These are phyloP conservation scores for Turnera subulata DNA, from an alignment of 345 rosid species.

Conservation along the genomic window DNA sequence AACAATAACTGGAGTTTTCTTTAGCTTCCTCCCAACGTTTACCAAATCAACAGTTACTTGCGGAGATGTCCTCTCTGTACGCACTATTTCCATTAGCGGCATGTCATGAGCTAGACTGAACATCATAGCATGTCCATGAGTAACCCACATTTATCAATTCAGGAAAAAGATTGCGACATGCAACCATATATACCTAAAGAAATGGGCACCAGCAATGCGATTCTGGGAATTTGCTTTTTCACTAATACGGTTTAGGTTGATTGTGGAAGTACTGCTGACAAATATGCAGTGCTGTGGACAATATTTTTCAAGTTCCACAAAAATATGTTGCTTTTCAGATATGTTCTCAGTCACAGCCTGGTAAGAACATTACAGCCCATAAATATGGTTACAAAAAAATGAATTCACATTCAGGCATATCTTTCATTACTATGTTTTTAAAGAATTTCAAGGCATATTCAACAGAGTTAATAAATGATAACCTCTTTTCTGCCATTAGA, in stretches of 20 bases:
- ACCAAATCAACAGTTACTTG: slow-evolving; percentile 26
- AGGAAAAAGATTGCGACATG: neutral
- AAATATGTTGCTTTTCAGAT: neutral
- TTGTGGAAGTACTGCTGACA: slow-evolving; percentile 7
- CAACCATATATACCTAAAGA: slow-evolving; percentile 20
- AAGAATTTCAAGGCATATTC: too few relatives aligned
- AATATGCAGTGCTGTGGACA: slow-evolving; percentile 12
- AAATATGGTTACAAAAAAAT: neutral
- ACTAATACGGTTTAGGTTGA: slow-evolving; percentile 1
- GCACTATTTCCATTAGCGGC: slow-evolving; percentile 33
- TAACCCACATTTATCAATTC: neutral
- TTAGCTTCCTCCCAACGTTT: slow-evolving; percentile 27
- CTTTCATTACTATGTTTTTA: too few relatives aligned
- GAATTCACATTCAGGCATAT: neutral
- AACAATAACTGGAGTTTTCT: slow-evolving; percentile 28
- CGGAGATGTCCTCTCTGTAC: slow-evolving; percentile 20
- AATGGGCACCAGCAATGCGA: slow-evolving; percentile 27
- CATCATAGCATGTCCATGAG: slow-evolving; percentile 1
- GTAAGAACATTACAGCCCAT: neutral
- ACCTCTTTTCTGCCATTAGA: too few relatives aligned
- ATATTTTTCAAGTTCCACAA: slow-evolving; percentile 7
- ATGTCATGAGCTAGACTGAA: slow-evolving; percentile 25
- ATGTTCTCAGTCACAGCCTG: neutral
- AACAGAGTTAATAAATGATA: too few relatives aligned
- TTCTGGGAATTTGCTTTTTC: slow-evolving; percentile 3